phyloP scores from a whole-genome alignment of 2,329 filamentous ascomycete genomes.

The Talaromyces piceae region DNA sequence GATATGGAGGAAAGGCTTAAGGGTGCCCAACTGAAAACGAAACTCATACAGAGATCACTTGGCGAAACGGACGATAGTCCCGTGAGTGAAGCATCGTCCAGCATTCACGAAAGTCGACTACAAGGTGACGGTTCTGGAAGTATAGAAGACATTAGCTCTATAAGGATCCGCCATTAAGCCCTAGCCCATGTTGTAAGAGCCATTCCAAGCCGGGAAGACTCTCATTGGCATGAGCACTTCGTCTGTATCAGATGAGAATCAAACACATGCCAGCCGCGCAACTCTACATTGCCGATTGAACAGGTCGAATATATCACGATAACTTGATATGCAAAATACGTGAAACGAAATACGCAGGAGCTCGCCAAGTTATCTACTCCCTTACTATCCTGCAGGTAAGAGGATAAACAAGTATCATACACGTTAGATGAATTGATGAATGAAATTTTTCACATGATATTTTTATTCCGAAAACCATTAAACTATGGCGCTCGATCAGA shows the following conservation, averaged over 20 bases:
- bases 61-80: conserved; percentile 38
- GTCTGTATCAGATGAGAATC: background rate
- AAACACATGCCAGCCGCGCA: too few species aligned
- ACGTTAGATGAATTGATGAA: too few species aligned
- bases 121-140: conserved; percentile 33
- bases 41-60: conserved; percentile 69
- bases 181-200: background rate
- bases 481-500: background rate
- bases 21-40: conserved; percentile 73
- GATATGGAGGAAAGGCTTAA: conserved; percentile 88
- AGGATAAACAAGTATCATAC: too few species aligned
- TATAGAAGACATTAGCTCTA: conserved; percentile 42
- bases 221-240: too few species aligned
- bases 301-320: too few species aligned
- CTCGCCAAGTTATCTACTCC: too few species aligned
- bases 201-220: background rate
- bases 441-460: too few species aligned
- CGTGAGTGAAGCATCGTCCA: conserved; percentile 18
- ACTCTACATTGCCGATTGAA: too few species aligned
- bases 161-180: conserved; percentile 34
- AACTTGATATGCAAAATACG: too few species aligned
- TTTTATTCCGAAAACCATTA: too few species aligned
- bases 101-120: conserved; percentile 21
- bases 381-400: too few species aligned
- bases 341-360: too few species aligned